phyloP scores from a whole-genome alignment of 2,329 filamentous ascomycete species.

The Colletotrichum phormii region DNA sequence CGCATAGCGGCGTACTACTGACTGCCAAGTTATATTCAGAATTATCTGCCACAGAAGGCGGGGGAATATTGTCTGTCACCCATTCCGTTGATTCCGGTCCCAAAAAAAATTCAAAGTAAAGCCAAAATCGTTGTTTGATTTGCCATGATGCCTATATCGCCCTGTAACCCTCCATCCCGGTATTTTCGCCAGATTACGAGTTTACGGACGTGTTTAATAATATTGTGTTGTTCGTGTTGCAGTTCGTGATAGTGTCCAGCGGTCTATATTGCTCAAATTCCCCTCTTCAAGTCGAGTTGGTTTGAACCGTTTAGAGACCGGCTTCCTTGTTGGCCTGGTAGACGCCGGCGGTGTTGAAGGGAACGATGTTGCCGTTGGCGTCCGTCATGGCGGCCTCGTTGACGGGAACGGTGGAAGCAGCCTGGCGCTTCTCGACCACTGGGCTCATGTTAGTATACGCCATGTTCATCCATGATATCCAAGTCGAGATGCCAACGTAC shows the following conservation, averaged over 20 bases:
- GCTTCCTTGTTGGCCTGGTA: slow-evolving; percentile 52
- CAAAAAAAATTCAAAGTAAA: slow-evolving; percentile 13
- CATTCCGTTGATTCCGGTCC: slow-evolving; percentile 11
- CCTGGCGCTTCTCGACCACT: slow-evolving; percentile 50
- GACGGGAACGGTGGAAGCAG: slow-evolving; percentile 45
- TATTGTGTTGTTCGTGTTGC: slow-evolving; percentile 14
- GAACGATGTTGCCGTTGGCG: slow-evolving; percentile 55
- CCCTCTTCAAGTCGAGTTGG: neutral
- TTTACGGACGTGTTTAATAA: slow-evolving; percentile 12
- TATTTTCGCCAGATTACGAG: slow-evolving; percentile 26
- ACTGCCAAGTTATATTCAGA: slow-evolving; percentile 26
- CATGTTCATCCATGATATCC: neutral
- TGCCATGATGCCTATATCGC: slow-evolving; percentile 26
- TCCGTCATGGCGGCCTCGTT: slow-evolving; percentile 60
- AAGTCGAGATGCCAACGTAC: neutral
- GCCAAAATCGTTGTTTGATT: slow-evolving; percentile 26
- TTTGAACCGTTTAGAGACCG: slow-evolving; percentile 46
- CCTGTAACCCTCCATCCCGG: slow-evolving; percentile 18
- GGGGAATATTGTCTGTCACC: slow-evolving; percentile 22
- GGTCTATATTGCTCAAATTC: neutral
- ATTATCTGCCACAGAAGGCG: slow-evolving; percentile 31
- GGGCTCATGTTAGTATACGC: slow-evolving; percentile 29
- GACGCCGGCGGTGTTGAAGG: slow-evolving; percentile 57
- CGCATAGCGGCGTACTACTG: neutral
- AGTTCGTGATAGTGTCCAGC: slow-evolving; percentile 10